These are phyloP conservation scores for Graphilbum sp. DNA, from an alignment of 2,329 filamentous ascomycete species.

Conservation along the genomic window DNA sequence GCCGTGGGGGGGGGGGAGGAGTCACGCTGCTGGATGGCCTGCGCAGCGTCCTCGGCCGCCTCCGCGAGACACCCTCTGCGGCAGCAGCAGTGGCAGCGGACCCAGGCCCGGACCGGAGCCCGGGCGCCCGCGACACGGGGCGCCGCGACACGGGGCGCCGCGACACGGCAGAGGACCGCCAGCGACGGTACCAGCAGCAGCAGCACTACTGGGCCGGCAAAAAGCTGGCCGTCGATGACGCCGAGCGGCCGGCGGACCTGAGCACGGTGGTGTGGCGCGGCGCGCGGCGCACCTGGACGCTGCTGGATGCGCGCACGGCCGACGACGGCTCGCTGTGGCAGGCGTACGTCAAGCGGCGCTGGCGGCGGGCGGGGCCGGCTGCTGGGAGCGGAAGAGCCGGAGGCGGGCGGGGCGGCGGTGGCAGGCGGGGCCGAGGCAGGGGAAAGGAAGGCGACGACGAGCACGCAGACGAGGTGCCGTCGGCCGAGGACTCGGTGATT, in stretches of 20 bases:
- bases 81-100: background rate
- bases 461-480: slow-evolving; percentile 10
- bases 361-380: background rate
- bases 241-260: slow-evolving; percentile 11
- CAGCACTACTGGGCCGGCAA: slow-evolving; percentile 11
- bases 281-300: slow-evolving; percentile 17
- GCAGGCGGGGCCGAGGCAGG: background rate
- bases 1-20: background rate
- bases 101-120: background rate
- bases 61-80: too few species aligned
- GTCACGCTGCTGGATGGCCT: background rate
- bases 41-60: background rate
- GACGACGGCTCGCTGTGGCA: slow-evolving; percentile 26
- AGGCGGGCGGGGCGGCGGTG: background rate
- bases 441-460: background rate
- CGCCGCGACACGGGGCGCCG: background rate
- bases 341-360: slow-evolving; percentile 23
- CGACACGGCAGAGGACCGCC: background rate
- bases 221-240: slow-evolving; percentile 17
- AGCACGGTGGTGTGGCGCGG: slow-evolving; percentile 14
- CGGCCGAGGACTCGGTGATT: slow-evolving; percentile 20
- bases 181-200: background rate
- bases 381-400: too few species aligned
- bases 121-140: background rate
- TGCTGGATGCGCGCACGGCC: slow-evolving; percentile 22